Evolutionary conservation across 306 rosid species (phyloP).

Genomic region (Corylus avellana): DNA sequence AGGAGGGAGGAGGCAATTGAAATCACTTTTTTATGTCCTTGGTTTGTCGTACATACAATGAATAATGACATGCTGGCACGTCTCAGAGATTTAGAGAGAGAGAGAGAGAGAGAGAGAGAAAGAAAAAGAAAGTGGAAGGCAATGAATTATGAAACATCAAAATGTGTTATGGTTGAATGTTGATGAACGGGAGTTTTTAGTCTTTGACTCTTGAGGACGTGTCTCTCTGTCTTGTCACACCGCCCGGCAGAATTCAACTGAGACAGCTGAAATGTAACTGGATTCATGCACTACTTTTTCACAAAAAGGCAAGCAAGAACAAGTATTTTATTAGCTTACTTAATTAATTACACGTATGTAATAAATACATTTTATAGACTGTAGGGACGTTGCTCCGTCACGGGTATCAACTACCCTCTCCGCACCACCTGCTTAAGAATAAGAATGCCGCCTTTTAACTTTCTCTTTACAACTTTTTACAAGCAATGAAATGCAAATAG

Average conservation of each 20-base stretch:
- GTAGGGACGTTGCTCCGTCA: no score
- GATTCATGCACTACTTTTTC: not conserved
- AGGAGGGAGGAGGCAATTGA: not conserved
- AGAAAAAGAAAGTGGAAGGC: not conserved
- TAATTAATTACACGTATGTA: no score
- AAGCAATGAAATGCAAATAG: not conserved
- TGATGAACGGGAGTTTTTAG: not conserved
- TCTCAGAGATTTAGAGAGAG: constrained; percentile 7
- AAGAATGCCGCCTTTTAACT: not conserved
- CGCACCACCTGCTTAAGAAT: no score
- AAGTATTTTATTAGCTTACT: no score
- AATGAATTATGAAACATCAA: not conserved
- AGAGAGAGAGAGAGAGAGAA: not conserved
- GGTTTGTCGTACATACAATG: not conserved
- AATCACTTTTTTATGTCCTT: not conserved
- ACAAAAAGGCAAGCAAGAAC: no score
- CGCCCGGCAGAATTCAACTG: not conserved
- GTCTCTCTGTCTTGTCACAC: not conserved
- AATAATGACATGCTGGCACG: constrained; percentile 29
- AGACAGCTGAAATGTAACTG: not conserved
- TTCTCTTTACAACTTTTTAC: not conserved
- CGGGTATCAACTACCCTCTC: no score
- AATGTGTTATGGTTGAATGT: not conserved
- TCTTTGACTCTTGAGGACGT: not conserved
- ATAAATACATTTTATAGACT: no score